Evolutionary conservation across 2,329 filamentous ascomycete genomes (phyloP).

Genomic region (Leptographium radiaticola): DNA sequence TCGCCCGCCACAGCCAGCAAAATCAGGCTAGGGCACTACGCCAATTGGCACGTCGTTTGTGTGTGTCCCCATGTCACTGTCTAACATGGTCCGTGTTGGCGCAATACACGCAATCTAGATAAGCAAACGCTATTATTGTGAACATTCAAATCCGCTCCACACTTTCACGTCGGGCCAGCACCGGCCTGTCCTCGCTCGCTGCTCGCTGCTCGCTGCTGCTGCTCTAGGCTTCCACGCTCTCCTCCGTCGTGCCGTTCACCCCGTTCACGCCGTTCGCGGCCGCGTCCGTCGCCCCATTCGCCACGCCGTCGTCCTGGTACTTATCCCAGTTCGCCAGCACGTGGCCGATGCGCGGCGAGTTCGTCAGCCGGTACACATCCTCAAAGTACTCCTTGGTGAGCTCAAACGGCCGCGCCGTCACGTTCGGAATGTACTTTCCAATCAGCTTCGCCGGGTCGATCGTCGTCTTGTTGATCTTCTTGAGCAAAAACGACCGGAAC

Average conservation of each 20-base stretch:
- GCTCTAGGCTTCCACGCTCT: slow-evolving; percentile 4
- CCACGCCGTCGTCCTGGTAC: slow-evolving; percentile 41
- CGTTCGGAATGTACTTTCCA: slow-evolving; percentile 98
- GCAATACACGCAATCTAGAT: too few species aligned
- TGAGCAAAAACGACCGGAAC: slow-evolving; percentile 94
- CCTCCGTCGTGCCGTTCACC: neutral
- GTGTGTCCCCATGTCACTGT: too few species aligned
- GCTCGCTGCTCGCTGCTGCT: neutral
- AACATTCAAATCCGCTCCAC: neutral
- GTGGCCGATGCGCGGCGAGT: slow-evolving; percentile 62
- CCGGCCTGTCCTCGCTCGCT: neutral
- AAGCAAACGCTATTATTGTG: too few species aligned
- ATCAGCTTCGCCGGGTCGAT: slow-evolving; percentile 95
- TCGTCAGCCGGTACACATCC: slow-evolving; percentile 92
- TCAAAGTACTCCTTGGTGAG: slow-evolving; percentile 98
- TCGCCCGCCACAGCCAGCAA: neutral
- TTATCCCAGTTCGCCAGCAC: slow-evolving; percentile 80
- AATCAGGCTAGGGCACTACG: neutral
- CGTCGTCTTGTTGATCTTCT: slow-evolving; percentile 99
- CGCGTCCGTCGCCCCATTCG: slow-evolving; percentile 21
- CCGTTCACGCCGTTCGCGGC: slow-evolving; percentile 9
- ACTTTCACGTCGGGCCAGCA: neutral
- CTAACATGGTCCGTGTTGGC: too few species aligned
- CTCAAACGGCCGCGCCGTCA: slow-evolving; percentile 90
- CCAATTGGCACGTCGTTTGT: neutral